Base-by-base conservation (phyloP, 2,329 filamentous ascomycete genomes). In the Pseudopyrenochaeta lycopersici region DNA sequence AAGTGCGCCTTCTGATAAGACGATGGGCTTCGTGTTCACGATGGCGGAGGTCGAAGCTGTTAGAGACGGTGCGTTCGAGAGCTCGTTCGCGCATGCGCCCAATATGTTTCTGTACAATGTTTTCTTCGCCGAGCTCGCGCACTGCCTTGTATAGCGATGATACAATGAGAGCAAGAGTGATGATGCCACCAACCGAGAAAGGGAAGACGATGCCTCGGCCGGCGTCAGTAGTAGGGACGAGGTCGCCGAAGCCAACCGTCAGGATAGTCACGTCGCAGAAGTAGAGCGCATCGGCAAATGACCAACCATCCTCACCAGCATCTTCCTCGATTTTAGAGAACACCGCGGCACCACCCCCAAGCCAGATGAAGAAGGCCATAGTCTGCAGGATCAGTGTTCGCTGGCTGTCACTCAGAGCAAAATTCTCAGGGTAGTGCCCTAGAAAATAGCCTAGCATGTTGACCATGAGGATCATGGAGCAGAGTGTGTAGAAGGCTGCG, bases 311-410 rank as follows among this genome's bases (percentile, higher is more conserved):
- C 23, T 67, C 49, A 1, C 77, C 78, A 35, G 73, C 73, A 9
- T 68, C 56, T 3, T 54, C 65, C 53, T 96, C 89, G 2, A 95
- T 82, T 1, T 79, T 80, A 5, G 86, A 85, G 68, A 95, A 97
- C 0, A 96, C 78, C 0, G 88, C 84, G 0, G 89, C 91, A 1
- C 93, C 93, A 2, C 92, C 76, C 0, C 90, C 86, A 0, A 97
- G 79, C 80, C 95, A 97, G 42, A 91, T 77, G 46, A 96, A 88
- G 69, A 96, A 91, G 49, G 90, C 80, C 75, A 96, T 96, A 1
- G 92, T 96, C 75, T 97, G 93, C 23, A 97, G 77, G 81, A 97
- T 97, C 18, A 97, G 79, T 0, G 91, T 97, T 9, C 93, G 85
- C 74, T 97, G 93, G 56, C 89, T 89, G 47, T 88, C 85, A 0